Base-by-base conservation (phyloP, 805 yeast species). In the Candida andamanensis region DNA sequence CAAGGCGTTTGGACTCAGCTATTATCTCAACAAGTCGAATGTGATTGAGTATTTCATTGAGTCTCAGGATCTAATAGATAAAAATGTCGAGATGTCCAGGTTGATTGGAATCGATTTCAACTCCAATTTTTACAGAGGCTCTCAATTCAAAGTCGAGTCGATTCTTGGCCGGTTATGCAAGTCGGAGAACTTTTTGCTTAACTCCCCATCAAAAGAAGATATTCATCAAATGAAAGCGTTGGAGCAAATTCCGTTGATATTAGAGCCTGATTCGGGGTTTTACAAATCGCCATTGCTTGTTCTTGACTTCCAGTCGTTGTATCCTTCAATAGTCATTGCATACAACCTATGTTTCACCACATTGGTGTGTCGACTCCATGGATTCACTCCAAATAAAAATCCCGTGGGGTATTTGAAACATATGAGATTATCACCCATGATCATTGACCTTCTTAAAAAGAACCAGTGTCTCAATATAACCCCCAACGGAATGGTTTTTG, bases 311-410 rank as follows among this genome's bases (percentile, higher is more conserved):
- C 95, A 90, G 47, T 86, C 97, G 0, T 67, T 92, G 29, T 92
- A 92, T 50, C 98, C 98, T 0, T 89, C 97, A 0, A 69, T 92
- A 10, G 89, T 92, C 95, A 92, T 94, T 95, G 98, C 96, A 0
- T 85, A 83, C 54, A 92, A 92, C 52, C 80, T 85, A 43, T 90
- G 95, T 49, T 85, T 76, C 45, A 78, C 90, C 0, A 84, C 92
- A 0, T 50, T 82, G 29, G 35, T 84, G 2, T 90, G 92, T 1
- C 63, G 76, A 33, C 50, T 84, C 15, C 64, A 72, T 29, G 78
- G 76, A 6, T 72, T 74, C 42, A 56, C 64, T 17, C 69, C 71
- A 0, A 47, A 47, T 1, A 58, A 56, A 24, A 80, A 76, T 42
- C 54, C 54, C 11, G 49, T 79, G 10, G 92, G 92, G 2, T 73